Evolutionary conservation across 169 alveolate species (phyloP).

Genomic region (Cryptosporidium ryanae): DNA sequence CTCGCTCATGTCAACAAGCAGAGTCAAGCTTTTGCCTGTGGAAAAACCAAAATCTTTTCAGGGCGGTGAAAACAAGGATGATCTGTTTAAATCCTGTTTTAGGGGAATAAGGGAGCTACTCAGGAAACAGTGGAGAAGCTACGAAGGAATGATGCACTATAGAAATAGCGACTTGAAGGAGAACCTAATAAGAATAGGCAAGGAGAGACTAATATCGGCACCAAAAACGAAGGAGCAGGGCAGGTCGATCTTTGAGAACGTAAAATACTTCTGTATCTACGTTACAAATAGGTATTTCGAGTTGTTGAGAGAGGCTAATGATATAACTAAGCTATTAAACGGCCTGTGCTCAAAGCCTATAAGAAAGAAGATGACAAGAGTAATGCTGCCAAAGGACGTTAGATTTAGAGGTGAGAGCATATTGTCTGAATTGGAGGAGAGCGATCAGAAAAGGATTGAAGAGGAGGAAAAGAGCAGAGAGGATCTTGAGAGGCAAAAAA

Average conservation of each 20-base stretch:
- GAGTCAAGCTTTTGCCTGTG: conserved; percentile 31
- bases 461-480: conserved; percentile 6
- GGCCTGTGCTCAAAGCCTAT: conserved; percentile 12
- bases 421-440: conserved; percentile 29
- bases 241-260: neutral
- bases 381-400: conserved; percentile 50
- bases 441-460: conserved; percentile 39
- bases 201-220: conserved; percentile 17
- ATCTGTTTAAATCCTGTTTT: conserved; percentile 40
- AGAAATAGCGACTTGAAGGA: conserved; percentile 11
- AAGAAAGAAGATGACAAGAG: conserved; percentile 15
- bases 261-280: conserved; percentile 19
- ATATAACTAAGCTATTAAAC: neutral
- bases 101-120: conserved; percentile 24
- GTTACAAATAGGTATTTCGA: conserved; percentile 4
- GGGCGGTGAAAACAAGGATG: conserved; percentile 10
- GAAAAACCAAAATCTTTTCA: conserved; percentile 16
- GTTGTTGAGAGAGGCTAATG: neutral
- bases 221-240: conserved; percentile 8
- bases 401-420: conserved; percentile 64
- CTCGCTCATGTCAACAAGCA: conserved; percentile 24
- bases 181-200: conserved; percentile 28
- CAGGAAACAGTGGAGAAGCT: conserved; percentile 33
- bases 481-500: conserved; percentile 5
- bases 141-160: conserved; percentile 4